Base-by-base conservation (phyloP, 352 stramenopile genomes). In the Phytophthora niederhauseri region DNA sequence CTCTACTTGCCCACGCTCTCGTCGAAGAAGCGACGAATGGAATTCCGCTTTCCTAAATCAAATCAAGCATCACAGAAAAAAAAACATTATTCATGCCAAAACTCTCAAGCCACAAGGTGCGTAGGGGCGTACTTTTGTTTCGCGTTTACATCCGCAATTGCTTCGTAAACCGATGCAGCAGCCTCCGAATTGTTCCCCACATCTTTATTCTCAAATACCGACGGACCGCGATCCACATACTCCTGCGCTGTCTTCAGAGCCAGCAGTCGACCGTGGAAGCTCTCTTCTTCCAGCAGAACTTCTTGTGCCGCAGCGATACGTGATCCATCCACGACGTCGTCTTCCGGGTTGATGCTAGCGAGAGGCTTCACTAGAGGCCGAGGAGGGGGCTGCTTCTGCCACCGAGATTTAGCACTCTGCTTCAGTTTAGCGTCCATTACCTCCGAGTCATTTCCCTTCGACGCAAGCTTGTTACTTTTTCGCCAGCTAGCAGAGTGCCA, bases 281-380 rank as follows among this genome's bases (percentile, higher is more conserved):
- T 75, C 38, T 92, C 81, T 72, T 91, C 83, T 26, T 89, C 70
- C 2, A 80, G 54, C 30, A 91, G 41, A 30, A 80, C 46, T 0
- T 36, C 17, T 24, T 77, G 72, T 6, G 83, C 81, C 5, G 28
- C 36, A 11, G 24, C 24, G 49, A 90, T 80, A 0, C 80, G 73
- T 14, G 45, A 66, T 2, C 79, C 80, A 48, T 89, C 75, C 2
- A 86, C 53, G 1, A 77, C 68, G n/a, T 86, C 72, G 45, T 87
- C 79, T 14, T 80, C 76, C 4, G 76, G 77, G 3, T 81, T 54
- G 20, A 89, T 89, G 28, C 70, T 83, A 24, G 70, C 61, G 3
- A 91, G 66, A 9, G 83, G 81, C 38, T 79, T 84, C 1, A 77
- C 65, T 0, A 89, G 75, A 8, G 60, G 57, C 6, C 60, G 53